These are phyloP conservation scores for Tympanopsis confertula DNA, from an alignment of 2,329 filamentous ascomycete genomes.

Conservation along the genomic window DNA sequence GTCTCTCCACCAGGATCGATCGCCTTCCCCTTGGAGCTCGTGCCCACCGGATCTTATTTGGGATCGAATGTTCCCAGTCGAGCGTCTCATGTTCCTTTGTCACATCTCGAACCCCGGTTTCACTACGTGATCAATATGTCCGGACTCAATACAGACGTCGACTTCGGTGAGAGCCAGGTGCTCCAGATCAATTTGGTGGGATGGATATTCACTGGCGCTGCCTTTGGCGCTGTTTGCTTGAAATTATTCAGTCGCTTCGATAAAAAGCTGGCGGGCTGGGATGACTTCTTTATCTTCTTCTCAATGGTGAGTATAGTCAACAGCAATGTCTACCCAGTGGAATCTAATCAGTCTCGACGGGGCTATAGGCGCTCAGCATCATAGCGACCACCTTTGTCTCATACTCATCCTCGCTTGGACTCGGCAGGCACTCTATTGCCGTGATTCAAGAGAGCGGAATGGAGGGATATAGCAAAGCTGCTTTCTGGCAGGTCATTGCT, in stretches of 20 bases:
- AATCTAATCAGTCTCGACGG: background rate
- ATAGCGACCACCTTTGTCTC: conserved; percentile 12
- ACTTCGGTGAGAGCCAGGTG: conserved; percentile 9
- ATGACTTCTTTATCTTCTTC: conserved; percentile 16
- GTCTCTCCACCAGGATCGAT: too few relatives aligned
- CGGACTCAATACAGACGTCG: conserved; percentile 6
- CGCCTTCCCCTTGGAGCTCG: too few relatives aligned
- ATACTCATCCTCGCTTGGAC: conserved; percentile 11
- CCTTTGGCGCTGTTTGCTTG: conserved; percentile 9
- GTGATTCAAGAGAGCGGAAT: conserved; percentile 11
- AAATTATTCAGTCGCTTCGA: conserved; percentile 10
- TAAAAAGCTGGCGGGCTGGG: conserved; percentile 12
- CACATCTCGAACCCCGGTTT: too few relatives aligned
- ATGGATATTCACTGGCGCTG: conserved; percentile 12
- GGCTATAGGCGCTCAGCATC: conserved; percentile 11
- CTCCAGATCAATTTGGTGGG: conserved; percentile 9
- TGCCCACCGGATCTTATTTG: too few relatives aligned
- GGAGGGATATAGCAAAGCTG: conserved; percentile 7
- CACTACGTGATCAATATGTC: too few relatives aligned
- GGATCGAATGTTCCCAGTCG: too few relatives aligned
- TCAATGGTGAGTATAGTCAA: conserved; percentile 11
- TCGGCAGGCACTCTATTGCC: conserved; percentile 13
- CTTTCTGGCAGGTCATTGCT: conserved; percentile 13
- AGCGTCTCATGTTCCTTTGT: too few relatives aligned
- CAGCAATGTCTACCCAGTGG: too few relatives aligned